These are phyloP conservation scores for Tricholoma terreum DNA, from an alignment of 768 basidiomycete species.

Conservation along the genomic window DNA sequence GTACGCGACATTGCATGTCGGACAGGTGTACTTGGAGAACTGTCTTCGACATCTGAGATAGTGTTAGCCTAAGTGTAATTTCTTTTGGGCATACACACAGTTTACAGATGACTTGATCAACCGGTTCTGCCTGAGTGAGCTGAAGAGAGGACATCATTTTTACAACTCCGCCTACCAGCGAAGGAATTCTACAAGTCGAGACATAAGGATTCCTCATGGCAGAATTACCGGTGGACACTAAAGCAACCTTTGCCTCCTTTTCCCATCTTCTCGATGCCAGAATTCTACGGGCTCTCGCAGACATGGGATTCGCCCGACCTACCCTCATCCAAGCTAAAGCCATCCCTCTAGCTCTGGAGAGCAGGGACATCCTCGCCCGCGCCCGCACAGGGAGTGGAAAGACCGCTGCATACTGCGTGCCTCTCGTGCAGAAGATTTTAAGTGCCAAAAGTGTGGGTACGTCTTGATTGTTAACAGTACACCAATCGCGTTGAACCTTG, in stretches of 20 bases:
- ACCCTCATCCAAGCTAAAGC: conserved; percentile 91
- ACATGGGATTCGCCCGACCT: conserved; percentile 85
- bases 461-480: conserved; percentile 12
- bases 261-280: conserved; percentile 81
- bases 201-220: conserved; percentile 31
- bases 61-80: neutral
- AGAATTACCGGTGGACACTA: conserved; percentile 46
- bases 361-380: conserved; percentile 86
- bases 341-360: conserved; percentile 88
- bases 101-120: conserved; percentile 37
- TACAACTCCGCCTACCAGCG: conserved; percentile 23
- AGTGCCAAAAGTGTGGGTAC: conserved; percentile 70
- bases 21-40: conserved; percentile 78
- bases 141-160: conserved; percentile 17
- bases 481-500: neutral
- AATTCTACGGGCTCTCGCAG: conserved; percentile 84
- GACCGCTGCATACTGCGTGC: conserved; percentile 94
- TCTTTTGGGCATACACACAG: conserved; percentile 33
- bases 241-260: conserved; percentile 55
- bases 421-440: conserved; percentile 85
- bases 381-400: conserved; percentile 97
- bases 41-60: conserved; percentile 64
- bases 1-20: conserved; percentile 76
- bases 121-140: conserved; percentile 5
- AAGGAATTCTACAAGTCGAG: neutral